Conservation (phyloP, 2,329 filamentous ascomycete species). For the Ambrosiella beaveri region DNA sequence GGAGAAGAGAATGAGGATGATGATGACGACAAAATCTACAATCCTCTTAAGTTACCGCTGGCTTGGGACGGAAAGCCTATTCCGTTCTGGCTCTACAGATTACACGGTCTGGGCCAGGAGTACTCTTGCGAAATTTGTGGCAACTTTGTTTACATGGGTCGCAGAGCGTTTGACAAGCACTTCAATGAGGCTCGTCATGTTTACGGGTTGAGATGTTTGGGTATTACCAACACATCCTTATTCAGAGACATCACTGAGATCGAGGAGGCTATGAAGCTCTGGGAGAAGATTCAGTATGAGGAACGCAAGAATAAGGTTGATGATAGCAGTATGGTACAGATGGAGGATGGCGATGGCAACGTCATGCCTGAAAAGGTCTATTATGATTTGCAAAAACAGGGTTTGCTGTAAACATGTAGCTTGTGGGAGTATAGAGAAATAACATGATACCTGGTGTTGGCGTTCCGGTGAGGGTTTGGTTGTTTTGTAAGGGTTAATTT, state of each 20-base stretch:
- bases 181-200: conserved; percentile 90
- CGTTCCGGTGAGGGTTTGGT: neutral
- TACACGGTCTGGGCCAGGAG: conserved; percentile 88
- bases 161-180: conserved; percentile 93
- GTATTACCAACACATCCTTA: conserved; percentile 76
- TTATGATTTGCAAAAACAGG: conserved; percentile 84
- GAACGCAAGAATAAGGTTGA: conserved; percentile 60
- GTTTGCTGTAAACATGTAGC: conserved; percentile 43
- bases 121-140: conserved; percentile 94
- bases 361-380: conserved; percentile 99
- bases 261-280: conserved; percentile 70
- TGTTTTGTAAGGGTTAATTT: conserved; percentile 8
- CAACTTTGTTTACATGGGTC: conserved; percentile 97
- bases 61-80: conserved; percentile 99
- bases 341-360: conserved; percentile 95
- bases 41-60: conserved; percentile 84
- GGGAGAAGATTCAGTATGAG: conserved; percentile 84
- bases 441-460: neutral
- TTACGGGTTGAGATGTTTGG: conserved; percentile 82
- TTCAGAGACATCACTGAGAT: conserved; percentile 92
- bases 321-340: conserved; percentile 79
- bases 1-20: conserved; percentile 56
- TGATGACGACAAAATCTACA: conserved; percentile 82
- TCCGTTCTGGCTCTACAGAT: conserved; percentile 95
- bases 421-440: neutral